These are phyloP conservation scores for Agrocybe chaxingu DNA, from an alignment of 768 basidiomycete genomes.

Conservation along the genomic window DNA sequence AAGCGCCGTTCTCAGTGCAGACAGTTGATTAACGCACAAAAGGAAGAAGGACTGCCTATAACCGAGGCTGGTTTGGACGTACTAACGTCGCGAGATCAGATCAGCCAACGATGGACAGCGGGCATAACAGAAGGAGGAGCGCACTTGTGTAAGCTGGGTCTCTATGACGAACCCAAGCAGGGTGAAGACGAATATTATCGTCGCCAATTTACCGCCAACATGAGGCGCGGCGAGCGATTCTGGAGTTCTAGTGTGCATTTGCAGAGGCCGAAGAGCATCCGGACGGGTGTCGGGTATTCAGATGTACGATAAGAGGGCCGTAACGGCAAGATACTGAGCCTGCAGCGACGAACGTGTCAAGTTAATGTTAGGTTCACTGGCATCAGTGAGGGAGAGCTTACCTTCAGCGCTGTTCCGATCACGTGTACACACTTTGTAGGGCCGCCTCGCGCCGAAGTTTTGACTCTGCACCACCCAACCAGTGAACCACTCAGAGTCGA, in stretches of 20 bases:
- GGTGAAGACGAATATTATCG: constrained; percentile 53
- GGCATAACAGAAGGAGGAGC: constrained; percentile 9
- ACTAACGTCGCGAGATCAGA: constrained; percentile 36
- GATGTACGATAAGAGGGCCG: too few species aligned
- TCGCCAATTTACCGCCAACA: constrained; percentile 45
- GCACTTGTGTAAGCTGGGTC: constrained; percentile 74
- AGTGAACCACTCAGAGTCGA: too few species aligned
- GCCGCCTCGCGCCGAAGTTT: too few species aligned
- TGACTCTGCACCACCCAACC: too few species aligned
- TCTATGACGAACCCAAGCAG: constrained; percentile 76
- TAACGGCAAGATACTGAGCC: too few species aligned
- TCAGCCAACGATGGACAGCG: constrained; percentile 5
- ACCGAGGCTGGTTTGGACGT: constrained; percentile 71
- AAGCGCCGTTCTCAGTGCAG: background rate
- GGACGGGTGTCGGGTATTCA: background rate
- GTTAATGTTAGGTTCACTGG: too few species aligned
- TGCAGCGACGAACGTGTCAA: too few species aligned
- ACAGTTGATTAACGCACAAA: constrained; percentile 50
- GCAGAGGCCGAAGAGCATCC: constrained; percentile 8
- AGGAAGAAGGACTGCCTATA: constrained; percentile 89
- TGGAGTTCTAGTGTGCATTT: constrained; percentile 24
- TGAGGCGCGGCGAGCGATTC: constrained; percentile 24
- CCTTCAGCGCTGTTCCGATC: too few species aligned
- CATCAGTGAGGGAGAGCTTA: too few species aligned
- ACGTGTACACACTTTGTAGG: too few species aligned